A percentile compares a stretch with the other conserved stretches of the same genome.
phyloP scores from a whole-genome alignment of 2,329 filamentous ascomycete species.

The Talaromyces sp. region DNA sequence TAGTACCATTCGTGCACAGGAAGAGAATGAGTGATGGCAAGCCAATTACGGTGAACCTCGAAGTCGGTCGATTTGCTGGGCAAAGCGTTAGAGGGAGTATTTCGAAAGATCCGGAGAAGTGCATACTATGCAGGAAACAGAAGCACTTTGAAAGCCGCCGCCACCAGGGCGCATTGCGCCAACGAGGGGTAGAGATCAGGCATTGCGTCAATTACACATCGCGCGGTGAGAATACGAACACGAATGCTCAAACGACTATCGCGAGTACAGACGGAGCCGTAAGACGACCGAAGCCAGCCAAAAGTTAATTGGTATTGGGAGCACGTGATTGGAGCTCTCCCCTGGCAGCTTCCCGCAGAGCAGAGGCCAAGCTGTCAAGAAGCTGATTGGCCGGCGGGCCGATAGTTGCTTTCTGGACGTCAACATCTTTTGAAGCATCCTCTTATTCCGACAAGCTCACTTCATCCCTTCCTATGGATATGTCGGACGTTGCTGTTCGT shows the following conservation, averaged over 20 bases:
- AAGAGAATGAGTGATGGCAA: constrained; percentile 88
- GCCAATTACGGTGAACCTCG: constrained; percentile 98
- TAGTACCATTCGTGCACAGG: constrained; percentile 90
- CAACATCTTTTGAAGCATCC: constrained; percentile 9
- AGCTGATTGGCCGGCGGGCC: constrained; percentile 15
- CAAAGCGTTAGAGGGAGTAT: neutral
- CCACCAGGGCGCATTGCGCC: constrained; percentile 78
- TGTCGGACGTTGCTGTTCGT: constrained; percentile 41
- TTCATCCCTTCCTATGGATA: constrained; percentile 10
- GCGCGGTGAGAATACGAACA: neutral
- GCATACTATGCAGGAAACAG: constrained; percentile 92
- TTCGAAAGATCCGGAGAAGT: neutral
- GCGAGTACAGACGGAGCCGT: neutral
- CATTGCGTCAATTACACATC: constrained; percentile 52
- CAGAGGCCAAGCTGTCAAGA: constrained; percentile 25
- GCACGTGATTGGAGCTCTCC: constrained; percentile 2
- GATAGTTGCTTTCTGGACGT: constrained; percentile 2
- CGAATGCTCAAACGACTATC: neutral
- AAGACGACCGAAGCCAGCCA: neutral
- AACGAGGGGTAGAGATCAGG: constrained; percentile 81
- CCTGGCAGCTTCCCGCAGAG: constrained; percentile 1
- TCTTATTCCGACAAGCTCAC: neutral
- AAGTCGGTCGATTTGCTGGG: constrained; percentile 96
- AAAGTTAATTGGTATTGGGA: neutral
- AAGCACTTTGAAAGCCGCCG: constrained; percentile 84